Percentiles rank a stretch among this genome's conserved stretches.
These are phyloP conservation scores for Sporothrix brunneoviolacea DNA, from an alignment of 2,329 filamentous ascomycete species.

Conservation along the genomic window DNA sequence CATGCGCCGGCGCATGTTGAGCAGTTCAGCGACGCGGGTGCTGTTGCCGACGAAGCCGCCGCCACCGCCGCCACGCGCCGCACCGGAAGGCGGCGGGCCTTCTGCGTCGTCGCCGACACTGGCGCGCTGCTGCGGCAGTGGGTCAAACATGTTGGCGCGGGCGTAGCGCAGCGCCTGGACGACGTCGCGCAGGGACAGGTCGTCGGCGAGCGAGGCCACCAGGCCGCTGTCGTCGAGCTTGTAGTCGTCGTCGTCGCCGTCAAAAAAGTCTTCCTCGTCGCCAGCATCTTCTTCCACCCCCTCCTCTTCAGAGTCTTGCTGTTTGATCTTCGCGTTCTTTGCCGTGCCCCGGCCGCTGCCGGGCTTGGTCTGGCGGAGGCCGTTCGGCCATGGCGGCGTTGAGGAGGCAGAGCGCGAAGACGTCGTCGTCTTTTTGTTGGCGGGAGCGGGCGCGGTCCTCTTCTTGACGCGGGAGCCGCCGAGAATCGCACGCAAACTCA, in stretches of 20 bases:
- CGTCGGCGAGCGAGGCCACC: conserved; percentile 45
- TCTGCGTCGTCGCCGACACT: background rate
- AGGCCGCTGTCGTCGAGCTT: conserved; percentile 54
- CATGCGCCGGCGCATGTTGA: conserved; percentile 52
- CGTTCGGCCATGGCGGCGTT: background rate
- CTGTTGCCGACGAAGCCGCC: conserved; percentile 18
- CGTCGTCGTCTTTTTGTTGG: background rate
- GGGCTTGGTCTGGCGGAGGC: conserved; percentile 11
- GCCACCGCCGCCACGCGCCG: background rate
- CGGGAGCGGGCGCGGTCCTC: conserved; percentile 1
- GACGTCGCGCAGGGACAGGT: conserved; percentile 53
- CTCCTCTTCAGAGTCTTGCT: background rate
- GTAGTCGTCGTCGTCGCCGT: conserved; percentile 27
- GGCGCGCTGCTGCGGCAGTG: conserved; percentile 44
- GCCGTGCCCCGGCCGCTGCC: background rate
- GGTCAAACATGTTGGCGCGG: conserved; percentile 55
- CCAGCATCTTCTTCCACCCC: conserved; percentile 18
- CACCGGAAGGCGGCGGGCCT: too few species aligned
- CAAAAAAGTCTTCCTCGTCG: conserved; percentile 24
- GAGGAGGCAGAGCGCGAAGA: background rate
- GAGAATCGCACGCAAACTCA: conserved; percentile 21
- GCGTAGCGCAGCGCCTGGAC: conserved; percentile 60
- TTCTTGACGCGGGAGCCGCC: conserved; percentile 20
- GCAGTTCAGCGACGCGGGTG: conserved; percentile 51
- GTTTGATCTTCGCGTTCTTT: background rate